phyloP scores from a whole-genome alignment of 306 rosid genomes.

The Astragalus glycyphyllos region DNA sequence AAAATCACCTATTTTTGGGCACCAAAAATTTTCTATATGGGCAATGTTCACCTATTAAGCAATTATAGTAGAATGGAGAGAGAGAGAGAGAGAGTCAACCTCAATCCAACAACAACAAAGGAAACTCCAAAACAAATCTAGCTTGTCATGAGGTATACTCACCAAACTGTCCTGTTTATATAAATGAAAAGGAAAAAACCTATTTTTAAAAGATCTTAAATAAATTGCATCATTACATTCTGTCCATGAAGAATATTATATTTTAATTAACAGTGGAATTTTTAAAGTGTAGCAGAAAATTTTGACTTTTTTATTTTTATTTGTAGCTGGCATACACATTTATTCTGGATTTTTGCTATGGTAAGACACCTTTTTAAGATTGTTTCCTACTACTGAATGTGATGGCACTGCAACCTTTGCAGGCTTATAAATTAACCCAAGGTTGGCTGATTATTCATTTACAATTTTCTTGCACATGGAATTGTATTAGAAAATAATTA shows the following conservation, averaged over 20 bases:
- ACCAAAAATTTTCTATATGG: too few species aligned
- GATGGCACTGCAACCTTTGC: conserved; percentile 34
- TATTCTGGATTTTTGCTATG: conserved; percentile 30
- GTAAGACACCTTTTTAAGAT: conserved; percentile 9
- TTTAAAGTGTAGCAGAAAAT: conserved; percentile 18
- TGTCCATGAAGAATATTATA: conserved; percentile 17
- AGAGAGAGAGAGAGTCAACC: conserved; percentile 43
- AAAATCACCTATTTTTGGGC: too few species aligned
- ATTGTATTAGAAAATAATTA: not conserved
- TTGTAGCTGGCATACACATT: conserved; percentile 38
- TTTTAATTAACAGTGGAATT: conserved; percentile 37
- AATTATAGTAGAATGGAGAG: too few species aligned
- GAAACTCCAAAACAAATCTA: conserved; percentile 54
- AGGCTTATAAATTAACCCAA: conserved; percentile 27
- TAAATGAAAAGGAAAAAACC: not conserved
- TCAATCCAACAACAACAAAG: too few species aligned
- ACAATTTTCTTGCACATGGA: conserved; percentile 20
- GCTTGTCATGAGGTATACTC: conserved; percentile 39
- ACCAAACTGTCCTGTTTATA: conserved; percentile 51
- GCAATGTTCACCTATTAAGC: too few species aligned
- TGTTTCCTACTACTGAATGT: conserved; percentile 35
- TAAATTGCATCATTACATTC: conserved; percentile 5
- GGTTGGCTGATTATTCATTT: conserved; percentile 9
- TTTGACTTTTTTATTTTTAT: conserved; percentile 29
- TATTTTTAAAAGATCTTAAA: not conserved